These are phyloP conservation scores for Helenozyma baotianmanensis DNA, from an alignment of 805 yeast species.

Conservation along the genomic window DNA sequence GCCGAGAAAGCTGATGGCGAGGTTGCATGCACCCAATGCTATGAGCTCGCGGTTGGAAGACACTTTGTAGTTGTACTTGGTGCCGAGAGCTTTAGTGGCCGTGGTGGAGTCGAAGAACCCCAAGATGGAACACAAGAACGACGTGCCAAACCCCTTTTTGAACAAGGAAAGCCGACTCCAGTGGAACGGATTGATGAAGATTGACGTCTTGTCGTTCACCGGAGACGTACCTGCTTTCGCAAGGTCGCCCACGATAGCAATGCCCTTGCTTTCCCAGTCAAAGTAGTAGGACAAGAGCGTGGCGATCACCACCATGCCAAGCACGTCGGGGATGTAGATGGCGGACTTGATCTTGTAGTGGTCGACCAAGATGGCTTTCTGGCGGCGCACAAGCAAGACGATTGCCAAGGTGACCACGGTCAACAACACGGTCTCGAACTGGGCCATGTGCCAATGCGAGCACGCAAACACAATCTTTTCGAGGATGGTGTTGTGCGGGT, in stretches of 20 bases:
- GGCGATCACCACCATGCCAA: conserved; percentile 27
- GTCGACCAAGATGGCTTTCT: conserved; percentile 16
- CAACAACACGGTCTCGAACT: conserved; percentile 9
- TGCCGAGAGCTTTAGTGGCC: conserved; percentile 29
- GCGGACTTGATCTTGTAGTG: conserved; percentile 14
- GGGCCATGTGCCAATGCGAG: conserved; percentile 5
- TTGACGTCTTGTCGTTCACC: background rate
- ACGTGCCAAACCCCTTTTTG: conserved; percentile 23
- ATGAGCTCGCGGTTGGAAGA: conserved; percentile 30
- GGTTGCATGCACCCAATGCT: conserved; percentile 28
- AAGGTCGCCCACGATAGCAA: conserved; percentile 28
- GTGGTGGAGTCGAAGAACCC: conserved; percentile 35
- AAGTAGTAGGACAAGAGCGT: conserved; percentile 22
- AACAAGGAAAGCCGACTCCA: conserved; percentile 16
- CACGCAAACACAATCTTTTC: conserved; percentile 10
- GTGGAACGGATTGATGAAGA: conserved; percentile 21
- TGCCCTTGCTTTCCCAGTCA: conserved; percentile 24
- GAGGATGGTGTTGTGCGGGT: conserved; percentile 19
- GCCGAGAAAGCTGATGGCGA: conserved; percentile 24
- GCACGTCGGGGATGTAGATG: conserved; percentile 28
- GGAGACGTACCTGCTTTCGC: conserved; percentile 1
- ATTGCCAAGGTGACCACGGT: conserved; percentile 18
- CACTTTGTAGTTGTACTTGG: conserved; percentile 28
- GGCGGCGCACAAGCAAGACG: conserved; percentile 18
- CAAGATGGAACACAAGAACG: conserved; percentile 29